Evolutionary conservation across 2,329 filamentous ascomycete species (phyloP).

Genomic region (Sporothrix brunneoviolacea): DNA sequence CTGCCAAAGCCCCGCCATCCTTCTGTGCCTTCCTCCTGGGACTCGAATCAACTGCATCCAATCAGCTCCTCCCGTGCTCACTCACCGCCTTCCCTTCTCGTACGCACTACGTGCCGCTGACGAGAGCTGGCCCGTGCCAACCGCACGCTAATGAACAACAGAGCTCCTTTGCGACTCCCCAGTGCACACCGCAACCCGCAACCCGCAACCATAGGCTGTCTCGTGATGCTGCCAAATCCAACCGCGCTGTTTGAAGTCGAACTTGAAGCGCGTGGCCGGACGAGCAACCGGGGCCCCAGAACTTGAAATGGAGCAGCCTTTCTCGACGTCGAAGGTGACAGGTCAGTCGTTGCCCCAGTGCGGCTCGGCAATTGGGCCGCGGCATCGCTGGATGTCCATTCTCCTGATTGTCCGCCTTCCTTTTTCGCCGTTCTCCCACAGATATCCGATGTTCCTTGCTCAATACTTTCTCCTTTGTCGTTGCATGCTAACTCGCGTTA

Average conservation of each 20-base stretch:
- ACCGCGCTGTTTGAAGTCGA: too few relatives aligned
- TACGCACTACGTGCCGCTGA: background rate
- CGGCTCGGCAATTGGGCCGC: too few relatives aligned
- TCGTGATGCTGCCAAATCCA: background rate
- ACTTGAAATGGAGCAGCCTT: slow-evolving; percentile 54
- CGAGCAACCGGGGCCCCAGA: background rate
- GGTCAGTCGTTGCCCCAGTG: slow-evolving; percentile 44
- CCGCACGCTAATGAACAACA: too few relatives aligned
- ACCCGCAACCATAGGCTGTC: too few relatives aligned
- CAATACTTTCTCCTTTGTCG: too few relatives aligned
- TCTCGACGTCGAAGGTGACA: slow-evolving; percentile 70
- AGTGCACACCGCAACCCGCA: too few relatives aligned
- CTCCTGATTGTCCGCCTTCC: background rate
- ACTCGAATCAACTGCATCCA: background rate
- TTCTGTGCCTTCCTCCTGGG: too few relatives aligned
- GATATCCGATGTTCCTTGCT: too few relatives aligned
- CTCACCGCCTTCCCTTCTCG: slow-evolving; percentile 13
- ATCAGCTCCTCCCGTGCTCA: background rate
- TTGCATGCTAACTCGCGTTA: too few relatives aligned
- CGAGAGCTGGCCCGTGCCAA: slow-evolving; percentile 5
- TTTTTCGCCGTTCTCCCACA: background rate
- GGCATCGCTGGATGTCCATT: too few relatives aligned
- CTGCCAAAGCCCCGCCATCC: too few relatives aligned
- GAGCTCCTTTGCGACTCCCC: background rate
- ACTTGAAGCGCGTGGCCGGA: too few relatives aligned